Evolutionary conservation across 2,329 filamentous ascomycete genomes (phyloP).

Genomic region (Calonectria henricotiae): DNA sequence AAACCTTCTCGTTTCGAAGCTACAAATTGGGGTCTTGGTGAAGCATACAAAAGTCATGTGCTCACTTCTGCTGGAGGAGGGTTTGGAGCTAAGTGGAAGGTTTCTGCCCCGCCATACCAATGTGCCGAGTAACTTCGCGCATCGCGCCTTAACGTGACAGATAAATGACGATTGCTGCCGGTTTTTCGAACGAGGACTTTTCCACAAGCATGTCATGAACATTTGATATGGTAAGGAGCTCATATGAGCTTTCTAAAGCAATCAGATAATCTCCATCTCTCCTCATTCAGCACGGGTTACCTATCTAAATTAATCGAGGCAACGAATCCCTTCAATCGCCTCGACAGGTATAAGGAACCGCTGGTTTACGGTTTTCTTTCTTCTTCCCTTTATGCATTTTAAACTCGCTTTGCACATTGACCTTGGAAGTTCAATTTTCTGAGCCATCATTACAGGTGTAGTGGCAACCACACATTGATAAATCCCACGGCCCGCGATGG

Average conservation of each 20-base stretch:
- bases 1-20: background rate
- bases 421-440: background rate
- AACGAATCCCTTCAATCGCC: background rate
- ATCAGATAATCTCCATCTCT: background rate
- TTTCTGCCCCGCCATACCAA: slow-evolving; percentile 22
- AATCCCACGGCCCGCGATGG: background rate
- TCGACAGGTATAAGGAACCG: slow-evolving; percentile 2
- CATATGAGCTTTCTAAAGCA: background rate
- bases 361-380: background rate
- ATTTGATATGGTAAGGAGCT: slow-evolving; percentile 1
- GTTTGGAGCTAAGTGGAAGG: slow-evolving; percentile 4
- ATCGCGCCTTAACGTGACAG: background rate
- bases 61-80: background rate
- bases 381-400: background rate
- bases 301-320: background rate
- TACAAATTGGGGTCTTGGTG: background rate
- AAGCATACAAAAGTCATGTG: background rate
- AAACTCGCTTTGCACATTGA: background rate
- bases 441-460: slow-evolving; percentile 12
- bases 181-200: background rate
- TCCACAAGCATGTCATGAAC: slow-evolving; percentile 6
- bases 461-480: background rate
- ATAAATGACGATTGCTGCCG: background rate
- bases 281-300: background rate
- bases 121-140: background rate